A percentile compares a stretch with the other conserved stretches of the same genome.
These are phyloP conservation scores for Melocanna baccifera DNA, from an alignment of 176 grass and related monocot species.

Conservation along the genomic window DNA sequence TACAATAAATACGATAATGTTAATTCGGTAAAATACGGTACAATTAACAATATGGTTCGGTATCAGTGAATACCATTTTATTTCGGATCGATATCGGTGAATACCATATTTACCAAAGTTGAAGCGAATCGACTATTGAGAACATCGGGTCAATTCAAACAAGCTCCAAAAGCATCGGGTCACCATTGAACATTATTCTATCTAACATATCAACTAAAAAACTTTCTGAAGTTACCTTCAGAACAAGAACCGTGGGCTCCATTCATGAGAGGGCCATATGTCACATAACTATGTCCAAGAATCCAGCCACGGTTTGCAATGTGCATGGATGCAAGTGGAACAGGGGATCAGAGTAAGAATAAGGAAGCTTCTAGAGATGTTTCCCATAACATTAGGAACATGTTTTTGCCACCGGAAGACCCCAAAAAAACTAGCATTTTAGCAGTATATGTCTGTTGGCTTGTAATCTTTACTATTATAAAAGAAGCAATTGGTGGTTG, in stretches of 20 bases:
- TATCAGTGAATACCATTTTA: too few relatives aligned
- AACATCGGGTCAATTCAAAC: neutral
- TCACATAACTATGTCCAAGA: slow-evolving; percentile 94
- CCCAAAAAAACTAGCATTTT: slow-evolving; percentile 9
- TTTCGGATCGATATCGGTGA: too few relatives aligned
- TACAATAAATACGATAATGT: too few relatives aligned
- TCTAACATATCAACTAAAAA: slow-evolving; percentile 1
- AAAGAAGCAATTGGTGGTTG: too few relatives aligned
- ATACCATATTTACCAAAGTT: too few relatives aligned
- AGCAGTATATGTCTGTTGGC: slow-evolving; percentile 92
- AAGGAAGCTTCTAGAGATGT: neutral
- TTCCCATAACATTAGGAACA: slow-evolving; percentile 10
- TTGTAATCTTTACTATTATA: too few relatives aligned
- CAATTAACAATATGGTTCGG: too few relatives aligned
- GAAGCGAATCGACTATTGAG: too few relatives aligned
- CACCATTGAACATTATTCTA: neutral
- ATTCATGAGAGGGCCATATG: slow-evolving; percentile 96
- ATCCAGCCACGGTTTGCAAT: slow-evolving; percentile 99
- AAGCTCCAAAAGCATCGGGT: neutral
- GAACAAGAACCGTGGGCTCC: slow-evolving; percentile 83
- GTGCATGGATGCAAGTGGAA: slow-evolving; percentile 62
- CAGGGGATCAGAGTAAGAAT: slow-evolving; percentile 34
- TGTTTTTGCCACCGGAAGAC: neutral
- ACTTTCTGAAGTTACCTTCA: slow-evolving; percentile 68
- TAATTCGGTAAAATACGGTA: too few relatives aligned